phyloP scores from a whole-genome alignment of 371 early-diverging fungal species.

The Parasitella parasitica region DNA sequence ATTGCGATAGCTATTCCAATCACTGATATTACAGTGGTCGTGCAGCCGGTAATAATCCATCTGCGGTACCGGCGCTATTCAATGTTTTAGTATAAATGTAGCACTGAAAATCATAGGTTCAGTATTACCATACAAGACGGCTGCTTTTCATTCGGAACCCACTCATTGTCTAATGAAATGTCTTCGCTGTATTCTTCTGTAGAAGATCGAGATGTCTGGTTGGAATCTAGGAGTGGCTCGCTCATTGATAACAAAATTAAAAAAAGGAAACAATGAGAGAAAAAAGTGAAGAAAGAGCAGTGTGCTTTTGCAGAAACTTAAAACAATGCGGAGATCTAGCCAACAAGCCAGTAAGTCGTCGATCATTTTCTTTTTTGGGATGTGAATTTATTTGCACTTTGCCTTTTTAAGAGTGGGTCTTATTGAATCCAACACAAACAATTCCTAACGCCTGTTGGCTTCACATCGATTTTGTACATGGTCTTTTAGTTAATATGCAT shows the following conservation, averaged over 20 bases:
- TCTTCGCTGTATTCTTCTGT: slow-evolving; percentile 8
- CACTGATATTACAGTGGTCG: slow-evolving; percentile 1
- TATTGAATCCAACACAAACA: too few relatives aligned
- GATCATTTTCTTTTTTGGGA: neutral
- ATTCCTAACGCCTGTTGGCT: too few relatives aligned
- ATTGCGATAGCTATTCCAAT: slow-evolving; percentile 9
- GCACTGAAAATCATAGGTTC: neutral
- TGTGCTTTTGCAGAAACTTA: too few relatives aligned
- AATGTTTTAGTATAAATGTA: neutral
- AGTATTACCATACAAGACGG: slow-evolving; percentile 3
- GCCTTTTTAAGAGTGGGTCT: neutral
- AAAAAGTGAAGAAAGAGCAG: too few relatives aligned
- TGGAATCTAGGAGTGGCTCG: slow-evolving; percentile 16
- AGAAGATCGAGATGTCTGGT: neutral
- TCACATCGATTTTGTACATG: too few relatives aligned
- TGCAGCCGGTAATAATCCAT: slow-evolving; percentile 10
- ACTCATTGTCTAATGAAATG: slow-evolving; percentile 7
- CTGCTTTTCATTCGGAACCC: slow-evolving; percentile 14
- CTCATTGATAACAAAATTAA: slow-evolving; percentile 2
- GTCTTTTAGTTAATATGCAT: too few relatives aligned
- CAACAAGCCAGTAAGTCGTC: neutral
- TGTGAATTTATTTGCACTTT: neutral
- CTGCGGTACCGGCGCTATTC: slow-evolving; percentile 10
- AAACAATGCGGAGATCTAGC: neutral
- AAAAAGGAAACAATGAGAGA: neutral